phyloP scores from a whole-genome alignment of 108 stramenopile species.

The Pseudonitzschia pungens region DNA sequence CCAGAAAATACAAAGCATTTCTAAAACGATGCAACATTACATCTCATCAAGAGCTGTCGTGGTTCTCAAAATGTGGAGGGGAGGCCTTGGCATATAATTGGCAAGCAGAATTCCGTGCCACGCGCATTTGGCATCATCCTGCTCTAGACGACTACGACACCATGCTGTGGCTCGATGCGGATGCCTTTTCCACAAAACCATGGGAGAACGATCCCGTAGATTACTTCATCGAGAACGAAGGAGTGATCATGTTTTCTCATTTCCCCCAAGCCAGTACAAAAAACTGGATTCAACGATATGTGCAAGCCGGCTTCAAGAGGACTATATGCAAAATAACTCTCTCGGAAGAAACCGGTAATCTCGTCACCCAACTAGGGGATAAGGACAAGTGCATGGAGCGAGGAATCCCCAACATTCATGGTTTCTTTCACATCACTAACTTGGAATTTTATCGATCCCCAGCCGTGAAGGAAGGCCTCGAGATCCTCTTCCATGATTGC shows the following conservation, averaged over 20 bases:
- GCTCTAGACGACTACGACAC: slow-evolving; percentile 39
- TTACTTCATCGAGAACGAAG: slow-evolving; percentile 40
- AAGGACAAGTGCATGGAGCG: neutral
- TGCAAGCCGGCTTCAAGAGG: too few relatives aligned
- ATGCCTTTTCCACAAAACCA: slow-evolving; percentile 41
- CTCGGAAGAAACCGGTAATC: slow-evolving; percentile 18
- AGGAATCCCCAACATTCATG: slow-evolving; percentile 41
- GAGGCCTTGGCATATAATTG: slow-evolving; percentile 8
- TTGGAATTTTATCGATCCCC: slow-evolving; percentile 43
- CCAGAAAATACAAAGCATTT: too few relatives aligned
- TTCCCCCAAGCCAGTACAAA: too few relatives aligned
- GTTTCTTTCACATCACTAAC: slow-evolving; percentile 54
- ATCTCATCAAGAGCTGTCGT: too few relatives aligned
- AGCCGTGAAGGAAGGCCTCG: slow-evolving; percentile 6
- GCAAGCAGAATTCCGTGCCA: slow-evolving; percentile 48
- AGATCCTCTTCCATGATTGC: slow-evolving; percentile 39
- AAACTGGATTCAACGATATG: too few relatives aligned
- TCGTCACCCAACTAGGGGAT: too few relatives aligned
- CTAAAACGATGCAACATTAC: too few relatives aligned
- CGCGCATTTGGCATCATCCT: slow-evolving; percentile 46
- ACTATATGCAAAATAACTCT: too few relatives aligned
- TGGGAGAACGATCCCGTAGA: too few relatives aligned
- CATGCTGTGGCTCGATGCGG: slow-evolving; percentile 63
- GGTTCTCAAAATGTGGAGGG: too few relatives aligned
- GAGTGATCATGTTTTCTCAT: slow-evolving; percentile 35